These are phyloP conservation scores for Elsinoe australis DNA, from an alignment of 2,329 filamentous ascomycete genomes.

Conservation along the genomic window DNA sequence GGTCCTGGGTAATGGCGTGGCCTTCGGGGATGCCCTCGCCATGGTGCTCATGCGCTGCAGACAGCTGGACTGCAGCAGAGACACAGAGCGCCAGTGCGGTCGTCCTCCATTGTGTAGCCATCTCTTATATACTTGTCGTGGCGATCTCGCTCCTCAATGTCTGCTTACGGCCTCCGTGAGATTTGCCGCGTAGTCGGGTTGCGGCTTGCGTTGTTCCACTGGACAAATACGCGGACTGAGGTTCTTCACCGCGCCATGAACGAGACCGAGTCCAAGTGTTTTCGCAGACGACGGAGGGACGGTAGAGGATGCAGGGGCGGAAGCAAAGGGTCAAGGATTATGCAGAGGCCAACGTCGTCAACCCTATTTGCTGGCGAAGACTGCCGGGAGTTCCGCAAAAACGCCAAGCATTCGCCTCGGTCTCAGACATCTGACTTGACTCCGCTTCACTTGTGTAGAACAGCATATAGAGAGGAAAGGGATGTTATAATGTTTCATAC, in stretches of 20 bases:
- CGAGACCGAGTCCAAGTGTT: no score
- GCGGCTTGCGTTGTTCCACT: no score
- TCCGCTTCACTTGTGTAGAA: background rate
- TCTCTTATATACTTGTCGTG: background rate
- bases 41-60: slow-evolving; percentile 46
- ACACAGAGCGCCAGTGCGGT: background rate
- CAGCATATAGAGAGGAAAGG: background rate
- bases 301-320: background rate
- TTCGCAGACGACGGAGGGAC: no score
- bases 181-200: no score
- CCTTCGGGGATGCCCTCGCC: slow-evolving; percentile 58
- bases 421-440: background rate
- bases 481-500: slow-evolving; percentile 1
- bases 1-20: slow-evolving; percentile 60
- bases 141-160: no score
- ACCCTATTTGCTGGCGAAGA: slow-evolving; percentile 6
- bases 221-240: no score
- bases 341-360: slow-evolving; percentile 7
- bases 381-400: slow-evolving; percentile 1
- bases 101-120: background rate
- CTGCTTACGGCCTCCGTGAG: no score
- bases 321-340: slow-evolving; percentile 1
- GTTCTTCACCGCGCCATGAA: no score
- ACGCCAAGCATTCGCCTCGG: background rate
- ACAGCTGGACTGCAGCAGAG: background rate